phyloP scores from a whole-genome alignment of 805 yeast genomes.

The Saturnispora serradocipensis region DNA sequence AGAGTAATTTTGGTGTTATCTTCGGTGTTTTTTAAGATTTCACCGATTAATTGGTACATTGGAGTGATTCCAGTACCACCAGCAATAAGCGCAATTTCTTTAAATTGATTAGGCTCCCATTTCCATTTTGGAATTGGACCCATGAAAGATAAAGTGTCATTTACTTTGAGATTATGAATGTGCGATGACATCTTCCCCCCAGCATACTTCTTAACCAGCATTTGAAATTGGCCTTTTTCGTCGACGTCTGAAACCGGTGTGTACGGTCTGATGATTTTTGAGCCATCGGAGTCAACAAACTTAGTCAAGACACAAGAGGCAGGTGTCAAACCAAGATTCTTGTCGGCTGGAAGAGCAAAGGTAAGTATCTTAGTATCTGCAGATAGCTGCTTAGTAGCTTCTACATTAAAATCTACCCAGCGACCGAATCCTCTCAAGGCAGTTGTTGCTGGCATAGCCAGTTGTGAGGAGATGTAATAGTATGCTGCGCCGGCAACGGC shows the following conservation, averaged over 20 bases:
- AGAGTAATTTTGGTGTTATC: constrained; percentile 86
- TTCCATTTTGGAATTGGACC: constrained; percentile 92
- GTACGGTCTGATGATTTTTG: constrained; percentile 76
- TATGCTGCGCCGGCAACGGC: constrained; percentile 36
- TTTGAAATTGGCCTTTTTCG: constrained; percentile 63
- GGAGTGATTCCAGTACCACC: constrained; percentile 99
- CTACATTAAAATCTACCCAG: constrained; percentile 62
- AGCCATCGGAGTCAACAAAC: constrained; percentile 74
- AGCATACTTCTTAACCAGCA: constrained; percentile 77
- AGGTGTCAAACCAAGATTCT: constrained; percentile 63
- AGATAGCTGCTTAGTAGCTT: constrained; percentile 41
- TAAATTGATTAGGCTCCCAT: constrained; percentile 79
- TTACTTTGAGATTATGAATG: constrained; percentile 56
- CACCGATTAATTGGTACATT: constrained; percentile 75
- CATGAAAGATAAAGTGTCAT: constrained; percentile 82
- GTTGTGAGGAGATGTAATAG: constrained; percentile 21
- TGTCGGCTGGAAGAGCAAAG: constrained; percentile 63
- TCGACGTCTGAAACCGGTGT: constrained; percentile 76
- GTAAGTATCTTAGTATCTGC: constrained; percentile 58
- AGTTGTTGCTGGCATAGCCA: constrained; percentile 25
- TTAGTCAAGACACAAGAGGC: constrained; percentile 81
- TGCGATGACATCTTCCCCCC: constrained; percentile 86
- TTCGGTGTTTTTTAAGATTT: constrained; percentile 64
- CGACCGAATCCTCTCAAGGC: constrained; percentile 55
- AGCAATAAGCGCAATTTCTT: constrained; percentile 74